These are phyloP conservation scores for Coemansia sp. DNA, from an alignment of 192 early-diverging fungal species.

Conservation along the genomic window DNA sequence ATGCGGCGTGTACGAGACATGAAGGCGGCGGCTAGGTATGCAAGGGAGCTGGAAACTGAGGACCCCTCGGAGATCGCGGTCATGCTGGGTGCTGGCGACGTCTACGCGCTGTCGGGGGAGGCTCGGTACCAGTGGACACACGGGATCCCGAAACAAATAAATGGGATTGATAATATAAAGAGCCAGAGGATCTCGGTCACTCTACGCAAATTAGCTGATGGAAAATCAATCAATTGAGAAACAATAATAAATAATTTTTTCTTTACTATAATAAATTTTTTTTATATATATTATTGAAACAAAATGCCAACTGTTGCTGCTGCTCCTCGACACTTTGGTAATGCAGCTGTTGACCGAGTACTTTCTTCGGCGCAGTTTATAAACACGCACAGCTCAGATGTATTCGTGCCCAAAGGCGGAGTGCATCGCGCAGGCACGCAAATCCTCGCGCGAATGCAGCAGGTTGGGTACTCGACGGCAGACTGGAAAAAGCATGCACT, in stretches of 20 bases:
- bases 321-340: not conserved
- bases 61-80: slow-evolving; percentile 9
- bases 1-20: slow-evolving; percentile 14
- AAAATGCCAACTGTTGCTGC: slow-evolving; percentile 25
- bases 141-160: slow-evolving; percentile 42
- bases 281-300: not conserved
- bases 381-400: slow-evolving; percentile 61
- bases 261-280: slow-evolving; percentile 8
- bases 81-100: slow-evolving; percentile 45
- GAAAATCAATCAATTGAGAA: not conserved
- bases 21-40: slow-evolving; percentile 12
- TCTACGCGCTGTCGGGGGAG: slow-evolving; percentile 53
- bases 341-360: slow-evolving; percentile 18
- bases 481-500: slow-evolving; percentile 66
- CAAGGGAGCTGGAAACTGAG: not conserved
- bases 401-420: slow-evolving; percentile 60
- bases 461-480: slow-evolving; percentile 62
- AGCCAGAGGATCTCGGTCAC: slow-evolving; percentile 39
- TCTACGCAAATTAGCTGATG: slow-evolving; percentile 23
- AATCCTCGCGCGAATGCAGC: slow-evolving; percentile 67
- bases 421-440: slow-evolving; percentile 58
- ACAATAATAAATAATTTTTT: not conserved
- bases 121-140: slow-evolving; percentile 61
- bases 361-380: slow-evolving; percentile 44
- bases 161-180: slow-evolving; percentile 13